Percentiles rank a stretch among this genome's conserved stretches.
These are phyloP conservation scores for Ambrosia artemisiifolia DNA, from an alignment of 129 eudicot species.

Conservation along the genomic window DNA sequence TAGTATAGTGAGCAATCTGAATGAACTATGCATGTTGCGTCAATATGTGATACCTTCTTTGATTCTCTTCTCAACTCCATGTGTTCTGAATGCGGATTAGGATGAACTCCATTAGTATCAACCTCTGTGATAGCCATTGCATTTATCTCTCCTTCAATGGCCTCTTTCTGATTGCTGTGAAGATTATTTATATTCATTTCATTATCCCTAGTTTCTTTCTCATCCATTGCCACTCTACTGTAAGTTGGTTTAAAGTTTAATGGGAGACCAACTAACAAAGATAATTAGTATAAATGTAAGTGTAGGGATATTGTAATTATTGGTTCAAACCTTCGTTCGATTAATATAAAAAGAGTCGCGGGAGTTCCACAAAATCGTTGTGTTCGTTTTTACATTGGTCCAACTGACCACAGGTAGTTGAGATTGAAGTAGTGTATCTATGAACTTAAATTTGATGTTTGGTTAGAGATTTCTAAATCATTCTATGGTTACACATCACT, in stretches of 20 bases:
- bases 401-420: too few relatives aligned
- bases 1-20: conserved; percentile 9
- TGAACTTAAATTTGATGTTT: not conserved
- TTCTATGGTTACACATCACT: not conserved
- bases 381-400: too few relatives aligned
- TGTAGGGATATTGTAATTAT: too few relatives aligned
- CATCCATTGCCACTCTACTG: conserved; percentile 17
- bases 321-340: too few relatives aligned
- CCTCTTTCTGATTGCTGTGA: too few relatives aligned
- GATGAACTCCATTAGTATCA: conserved; percentile 55
- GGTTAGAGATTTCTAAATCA: not conserved
- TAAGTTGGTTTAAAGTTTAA: not conserved
- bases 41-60: conserved; percentile 72
- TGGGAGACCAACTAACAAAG: not conserved
- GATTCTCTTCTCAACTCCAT: conserved; percentile 54
- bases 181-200: conserved; percentile 1
- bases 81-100: conserved; percentile 64
- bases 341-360: too few relatives aligned
- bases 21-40: conserved; percentile 2
- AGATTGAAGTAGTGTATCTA: not conserved
- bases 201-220: conserved; percentile 17
- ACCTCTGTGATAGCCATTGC: conserved; percentile 53
- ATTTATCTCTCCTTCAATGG: conserved; percentile 62
- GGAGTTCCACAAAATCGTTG: too few relatives aligned
- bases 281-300: not conserved